phyloP scores from a whole-genome alignment of 352 stramenopile species.

The Phytophthora pini region DNA sequence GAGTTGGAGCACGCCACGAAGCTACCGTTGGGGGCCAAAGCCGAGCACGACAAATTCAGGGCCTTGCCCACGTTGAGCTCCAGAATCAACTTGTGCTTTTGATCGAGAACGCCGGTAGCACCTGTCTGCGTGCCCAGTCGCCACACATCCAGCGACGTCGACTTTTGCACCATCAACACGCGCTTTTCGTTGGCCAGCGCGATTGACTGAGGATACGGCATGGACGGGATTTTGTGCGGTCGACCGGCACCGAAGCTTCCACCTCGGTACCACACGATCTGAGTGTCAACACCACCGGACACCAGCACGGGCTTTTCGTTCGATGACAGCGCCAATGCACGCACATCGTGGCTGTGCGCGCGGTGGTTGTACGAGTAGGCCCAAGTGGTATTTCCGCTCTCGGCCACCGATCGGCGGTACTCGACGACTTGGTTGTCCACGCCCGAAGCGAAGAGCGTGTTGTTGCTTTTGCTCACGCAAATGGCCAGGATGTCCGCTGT shows the following conservation, averaged over 20 bases:
- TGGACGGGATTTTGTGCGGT: conserved; percentile 91
- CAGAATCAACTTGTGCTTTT: conserved; percentile 75
- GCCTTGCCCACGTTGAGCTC: conserved; percentile 79
- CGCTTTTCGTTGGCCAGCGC: conserved; percentile 71
- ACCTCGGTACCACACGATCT: conserved; percentile 92
- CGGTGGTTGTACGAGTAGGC: conserved; percentile 90
- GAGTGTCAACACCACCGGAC: conserved; percentile 94
- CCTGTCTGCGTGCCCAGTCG: conserved; percentile 45
- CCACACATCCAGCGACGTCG: conserved; percentile 79
- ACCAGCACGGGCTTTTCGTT: conserved; percentile 73
- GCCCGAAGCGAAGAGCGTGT: conserved; percentile 92
- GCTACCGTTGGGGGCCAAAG: conserved; percentile 81
- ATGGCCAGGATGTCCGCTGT: conserved; percentile 93
- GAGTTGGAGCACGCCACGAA: conserved; percentile 90
- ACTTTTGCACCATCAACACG: conserved; percentile 78
- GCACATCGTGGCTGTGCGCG: conserved; percentile 92
- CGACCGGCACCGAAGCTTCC: conserved; percentile 85
- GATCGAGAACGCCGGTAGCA: conserved; percentile 40
- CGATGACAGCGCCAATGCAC: conserved; percentile 79
- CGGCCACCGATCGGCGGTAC: conserved; percentile 59
- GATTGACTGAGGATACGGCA: conserved; percentile 78
- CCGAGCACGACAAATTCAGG: conserved; percentile 86
- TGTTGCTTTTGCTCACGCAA: conserved; percentile 82
- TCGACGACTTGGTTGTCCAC: conserved; percentile 94
- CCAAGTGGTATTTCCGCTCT: conserved; percentile 60